Evolutionary conservation across 1,284 basidiomycete genomes (phyloP), one percentile per base, ranked within the genome.

Genomic region (Melampsora larici-populina): DNA sequence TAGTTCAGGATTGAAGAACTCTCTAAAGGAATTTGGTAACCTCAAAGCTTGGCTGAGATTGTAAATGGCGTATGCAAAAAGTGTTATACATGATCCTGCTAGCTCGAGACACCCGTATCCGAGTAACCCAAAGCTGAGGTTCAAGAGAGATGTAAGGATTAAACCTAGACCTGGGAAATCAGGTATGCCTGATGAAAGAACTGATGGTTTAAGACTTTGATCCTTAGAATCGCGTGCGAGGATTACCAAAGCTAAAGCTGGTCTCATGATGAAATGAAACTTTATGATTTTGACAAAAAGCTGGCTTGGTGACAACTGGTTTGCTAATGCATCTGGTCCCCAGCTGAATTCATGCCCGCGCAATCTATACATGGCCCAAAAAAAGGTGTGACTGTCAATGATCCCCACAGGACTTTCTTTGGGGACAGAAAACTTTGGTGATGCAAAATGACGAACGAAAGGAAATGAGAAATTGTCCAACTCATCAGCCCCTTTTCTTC

Each of bases 301-400:
- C 40, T 48, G 29, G 4, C 21, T 18, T 17, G 65, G 51, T 13
- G 62, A 31, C 18, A n/a, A 40, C 21, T 49, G 21, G 29, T 66
- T 74, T 36, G 48, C 72, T 66, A 51, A 64, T 43, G 29, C 33
- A 21, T 60, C 48, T 17, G 63, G 46, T 21, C 48, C 63, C 72
- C 72, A 74, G 48, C 60, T 63, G 46, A 58, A 73, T 66, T 63
- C 40, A 9, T 65, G 55, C 40, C 72, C 72, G 17, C 72, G 63
- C 26, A n/a, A 15, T 26, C 72, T 74, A 33, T 43, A 13, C 6
- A 43, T 43, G 1, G 11, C 13, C 29, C 29, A 24, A 1, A 60
- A 60, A 60, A 24, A 8, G 15, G 8, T 24, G 1, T 43, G 7
- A 13, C 36, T 43, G 40, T 43, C 13, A 43, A 9, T 9, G 11